These are phyloP conservation scores for Brachypodium distachyon DNA, from an alignment of 202 grass and related monocot species.

Conservation along the genomic window DNA sequence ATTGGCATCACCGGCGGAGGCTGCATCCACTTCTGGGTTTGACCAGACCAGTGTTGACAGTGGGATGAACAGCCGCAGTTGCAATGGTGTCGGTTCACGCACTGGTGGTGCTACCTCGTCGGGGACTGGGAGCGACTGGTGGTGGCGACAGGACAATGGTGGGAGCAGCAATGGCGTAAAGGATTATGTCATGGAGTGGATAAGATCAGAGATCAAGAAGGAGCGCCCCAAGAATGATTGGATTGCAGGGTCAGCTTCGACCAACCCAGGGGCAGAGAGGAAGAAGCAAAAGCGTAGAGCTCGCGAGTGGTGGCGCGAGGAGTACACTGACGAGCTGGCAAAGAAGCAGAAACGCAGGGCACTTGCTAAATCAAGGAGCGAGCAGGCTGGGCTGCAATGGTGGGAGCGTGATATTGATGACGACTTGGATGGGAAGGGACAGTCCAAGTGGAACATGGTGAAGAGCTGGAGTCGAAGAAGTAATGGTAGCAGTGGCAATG, in stretches of 20 bases:
- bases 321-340: slow-evolving; percentile 64
- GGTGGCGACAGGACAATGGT: slow-evolving; percentile 30
- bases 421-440: slow-evolving; percentile 23
- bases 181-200: slow-evolving; percentile 91
- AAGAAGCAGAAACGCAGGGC: slow-evolving; percentile 67
- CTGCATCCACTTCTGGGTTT: slow-evolving; percentile 29
- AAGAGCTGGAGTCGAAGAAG: slow-evolving; percentile 49
- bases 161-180: slow-evolving; percentile 33
- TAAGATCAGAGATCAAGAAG: slow-evolving; percentile 84
- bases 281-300: slow-evolving; percentile 39
- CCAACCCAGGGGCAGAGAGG: slow-evolving; percentile 7
- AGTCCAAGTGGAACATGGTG: slow-evolving; percentile 45
- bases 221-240: slow-evolving; percentile 70
- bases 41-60: slow-evolving; percentile 41
- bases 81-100: slow-evolving; percentile 18
- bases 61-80: slow-evolving; percentile 24
- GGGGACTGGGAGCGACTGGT: slow-evolving; percentile 34
- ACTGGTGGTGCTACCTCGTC: slow-evolving; percentile 4
- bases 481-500: slow-evolving; percentile 12
- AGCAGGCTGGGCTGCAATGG: slow-evolving; percentile 42
- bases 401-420: slow-evolving; percentile 51
- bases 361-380: slow-evolving; percentile 27
- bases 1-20: slow-evolving; percentile 24
- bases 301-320: slow-evolving; percentile 85
- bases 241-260: slow-evolving; percentile 24